Percentiles rank a stretch among this genome's conserved stretches.
phyloP scores from a whole-genome alignment of 176 grass and related monocot genomes.

The Eragrostis curvula region DNA sequence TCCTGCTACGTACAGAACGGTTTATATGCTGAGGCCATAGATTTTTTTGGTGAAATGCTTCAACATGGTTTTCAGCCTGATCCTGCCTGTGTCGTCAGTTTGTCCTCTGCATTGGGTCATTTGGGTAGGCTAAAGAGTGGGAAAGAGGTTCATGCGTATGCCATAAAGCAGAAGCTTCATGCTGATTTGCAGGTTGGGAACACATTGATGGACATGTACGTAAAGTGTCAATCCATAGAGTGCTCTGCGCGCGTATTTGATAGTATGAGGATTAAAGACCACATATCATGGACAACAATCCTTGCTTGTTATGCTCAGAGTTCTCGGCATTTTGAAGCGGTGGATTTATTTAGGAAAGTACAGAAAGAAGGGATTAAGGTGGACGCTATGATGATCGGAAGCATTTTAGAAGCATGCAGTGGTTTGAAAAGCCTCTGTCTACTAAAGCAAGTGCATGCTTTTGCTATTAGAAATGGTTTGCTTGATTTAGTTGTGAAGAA shows the following conservation, averaged over 20 bases:
- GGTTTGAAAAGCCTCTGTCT: slow-evolving; percentile 52
- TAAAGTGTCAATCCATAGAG: slow-evolving; percentile 54
- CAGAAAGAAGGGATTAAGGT: slow-evolving; percentile 57
- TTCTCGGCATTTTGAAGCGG: slow-evolving; percentile 53
- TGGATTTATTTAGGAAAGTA: slow-evolving; percentile 55
- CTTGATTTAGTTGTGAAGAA: slow-evolving; percentile 82
- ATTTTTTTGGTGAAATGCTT: slow-evolving; percentile 64
- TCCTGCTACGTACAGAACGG: slow-evolving; percentile 83
- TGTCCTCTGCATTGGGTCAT: slow-evolving; percentile 70
- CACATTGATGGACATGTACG: slow-evolving; percentile 92
- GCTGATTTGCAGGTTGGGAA: slow-evolving; percentile 74
- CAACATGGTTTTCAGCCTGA: slow-evolving; percentile 59
- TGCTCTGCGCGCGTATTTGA: slow-evolving; percentile 60
- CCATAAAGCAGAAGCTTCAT: slow-evolving; percentile 69
- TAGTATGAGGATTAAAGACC: slow-evolving; percentile 61
- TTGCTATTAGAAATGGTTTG: slow-evolving; percentile 65
- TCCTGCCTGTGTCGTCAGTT: slow-evolving; percentile 70
- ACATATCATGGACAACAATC: slow-evolving; percentile 85
- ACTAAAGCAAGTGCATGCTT: slow-evolving; percentile 75
- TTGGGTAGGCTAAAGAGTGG: slow-evolving; percentile 58
- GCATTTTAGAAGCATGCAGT: slow-evolving; percentile 68
- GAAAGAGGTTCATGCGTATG: slow-evolving; percentile 84
- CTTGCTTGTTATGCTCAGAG: slow-evolving; percentile 68
- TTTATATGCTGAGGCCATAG: slow-evolving; percentile 53
- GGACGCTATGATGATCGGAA: slow-evolving; percentile 89